These are phyloP conservation scores for Pythium myriotylum DNA, from an alignment of 352 stramenopile species.

Conservation along the genomic window DNA sequence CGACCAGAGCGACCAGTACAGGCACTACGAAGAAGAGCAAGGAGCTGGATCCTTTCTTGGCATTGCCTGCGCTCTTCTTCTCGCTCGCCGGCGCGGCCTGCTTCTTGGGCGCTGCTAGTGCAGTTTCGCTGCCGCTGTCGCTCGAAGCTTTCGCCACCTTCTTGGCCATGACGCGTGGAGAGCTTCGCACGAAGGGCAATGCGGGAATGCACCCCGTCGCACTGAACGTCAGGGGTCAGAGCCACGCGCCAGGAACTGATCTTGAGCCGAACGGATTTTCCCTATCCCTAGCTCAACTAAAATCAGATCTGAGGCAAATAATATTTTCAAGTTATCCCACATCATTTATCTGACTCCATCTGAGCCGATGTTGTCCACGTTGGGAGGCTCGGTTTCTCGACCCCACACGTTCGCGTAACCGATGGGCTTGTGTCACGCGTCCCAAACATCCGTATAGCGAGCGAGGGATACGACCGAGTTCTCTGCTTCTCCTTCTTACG, in stretches of 20 bases:
- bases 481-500: too few relatives aligned
- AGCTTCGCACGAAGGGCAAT: background rate
- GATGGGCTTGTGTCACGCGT: too few relatives aligned
- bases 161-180: constrained; percentile 17
- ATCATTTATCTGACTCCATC: too few relatives aligned
- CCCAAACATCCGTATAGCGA: too few relatives aligned
- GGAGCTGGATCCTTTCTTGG: constrained; percentile 9
- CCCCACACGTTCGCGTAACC: too few relatives aligned
- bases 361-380: too few relatives aligned
- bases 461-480: too few relatives aligned
- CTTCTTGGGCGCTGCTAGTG: background rate
- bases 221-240: constrained; percentile 10
- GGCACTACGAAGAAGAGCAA: constrained; percentile 41
- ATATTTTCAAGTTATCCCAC: too few relatives aligned
- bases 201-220: background rate
- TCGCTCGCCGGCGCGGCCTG: background rate
- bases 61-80: constrained; percentile 8
- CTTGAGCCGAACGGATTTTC: background rate
- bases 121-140: constrained; percentile 9
- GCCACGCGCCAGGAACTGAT: constrained; percentile 14
- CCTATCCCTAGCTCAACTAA: background rate
- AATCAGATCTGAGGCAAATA: constrained; percentile 7
- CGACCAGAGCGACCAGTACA: constrained; percentile 39
- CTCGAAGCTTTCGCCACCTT: constrained; percentile 6
- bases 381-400: too few relatives aligned